A percentile compares a stretch with the other conserved stretches of the same genome.
phyloP scores from a whole-genome alignment of 2,329 filamentous ascomycete species.

The Ustilaginoidea virens region DNA sequence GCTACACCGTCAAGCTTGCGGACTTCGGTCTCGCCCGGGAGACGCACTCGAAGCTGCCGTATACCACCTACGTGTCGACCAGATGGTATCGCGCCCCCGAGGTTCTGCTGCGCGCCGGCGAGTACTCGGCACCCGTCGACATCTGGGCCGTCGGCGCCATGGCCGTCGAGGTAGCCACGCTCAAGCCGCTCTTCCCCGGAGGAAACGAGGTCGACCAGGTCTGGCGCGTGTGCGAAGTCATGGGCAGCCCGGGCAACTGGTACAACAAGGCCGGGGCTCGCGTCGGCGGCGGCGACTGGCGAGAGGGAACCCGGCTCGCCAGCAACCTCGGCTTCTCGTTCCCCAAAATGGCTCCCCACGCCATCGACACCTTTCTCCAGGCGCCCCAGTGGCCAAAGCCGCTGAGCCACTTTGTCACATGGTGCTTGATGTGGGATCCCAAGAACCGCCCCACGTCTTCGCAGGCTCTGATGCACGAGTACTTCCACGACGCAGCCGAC shows the following conservation, averaged over 20 bases:
- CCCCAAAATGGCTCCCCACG: constrained; percentile 96
- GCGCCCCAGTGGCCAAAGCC: constrained; percentile 81
- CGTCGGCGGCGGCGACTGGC: constrained; percentile 94
- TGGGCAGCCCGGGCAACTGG: constrained; percentile 98
- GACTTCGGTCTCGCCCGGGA: constrained; percentile 97
- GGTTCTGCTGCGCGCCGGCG: constrained; percentile 80
- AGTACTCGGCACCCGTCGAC: constrained; percentile 94
- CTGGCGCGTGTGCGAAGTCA: constrained; percentile 97
- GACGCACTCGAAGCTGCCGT: constrained; percentile 89
- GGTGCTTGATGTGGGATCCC: constrained; percentile 98
- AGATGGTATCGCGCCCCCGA: constrained; percentile 97
- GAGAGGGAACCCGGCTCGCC: constrained; percentile 79
- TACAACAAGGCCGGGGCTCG: constrained; percentile 78
- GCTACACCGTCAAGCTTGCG: constrained; percentile 95
- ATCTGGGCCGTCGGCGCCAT: constrained; percentile 98
- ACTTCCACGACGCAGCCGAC: constrained; percentile 84
- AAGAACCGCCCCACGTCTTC: constrained; percentile 80
- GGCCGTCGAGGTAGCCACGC: constrained; percentile 91
- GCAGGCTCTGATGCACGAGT: constrained; percentile 90
- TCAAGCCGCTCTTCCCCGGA: constrained; percentile 93
- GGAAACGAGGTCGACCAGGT: constrained; percentile 98
- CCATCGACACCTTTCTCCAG: constrained; percentile 87
- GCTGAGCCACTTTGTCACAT: constrained; percentile 86
- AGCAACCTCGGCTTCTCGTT: constrained; percentile 97
- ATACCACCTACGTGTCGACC: constrained; percentile 97